Evolutionary conservation across 2,329 filamentous ascomycete genomes (phyloP), one percentile per base, ranked within the genome.

Genomic region (Sphaerulina vaccinii): DNA sequence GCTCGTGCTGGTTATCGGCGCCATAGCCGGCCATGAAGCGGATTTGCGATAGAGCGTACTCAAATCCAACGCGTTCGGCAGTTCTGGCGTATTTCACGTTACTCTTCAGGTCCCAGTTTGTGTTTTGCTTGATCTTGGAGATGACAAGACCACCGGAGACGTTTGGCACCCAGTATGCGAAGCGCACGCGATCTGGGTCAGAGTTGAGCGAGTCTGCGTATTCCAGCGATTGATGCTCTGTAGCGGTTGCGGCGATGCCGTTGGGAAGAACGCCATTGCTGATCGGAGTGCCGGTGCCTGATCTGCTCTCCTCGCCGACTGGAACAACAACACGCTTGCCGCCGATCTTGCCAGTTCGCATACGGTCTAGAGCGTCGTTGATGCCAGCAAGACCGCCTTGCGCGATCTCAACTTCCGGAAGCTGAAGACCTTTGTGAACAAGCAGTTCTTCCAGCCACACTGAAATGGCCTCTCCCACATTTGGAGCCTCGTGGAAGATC

Each of bases 401-500:
- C 0, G 82, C 78, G 19, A 81, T 79, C 15, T 87, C 76, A n/a
- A 88, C 79, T 23, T 86, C 82, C 0, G 86, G 86, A 3, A 84
- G 75, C 3, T 74, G 70, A 2, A 90, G 62, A 0, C 75, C 64
- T 0, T 76, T 73, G 0, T 75, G 71, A 7, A 77, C 72, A 5
- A 90, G 67, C n/a, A 90, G 68, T 19, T 75, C 71, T 65, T 89
- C 86, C 21, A 89, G 70, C 87, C 87, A 90, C 1, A 72, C 65
- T 10, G 82, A 82, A 48, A 89, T 65, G 0, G 75, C 75, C 56
- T 83, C 79, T 0, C 87, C 87, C 0, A 90, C 73, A 1, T 75
- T 74, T 0, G 82, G 79, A 0, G 84, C 76, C 52, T 86, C 82
- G 63, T 91, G 87, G 62, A 88, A 90, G 3, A 88, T 63, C 68